Percentiles rank a stretch among this genome's conserved stretches.
Conservation (phyloP, 768 basidiomycete genomes). For the Leccinum broughii region DNA sequence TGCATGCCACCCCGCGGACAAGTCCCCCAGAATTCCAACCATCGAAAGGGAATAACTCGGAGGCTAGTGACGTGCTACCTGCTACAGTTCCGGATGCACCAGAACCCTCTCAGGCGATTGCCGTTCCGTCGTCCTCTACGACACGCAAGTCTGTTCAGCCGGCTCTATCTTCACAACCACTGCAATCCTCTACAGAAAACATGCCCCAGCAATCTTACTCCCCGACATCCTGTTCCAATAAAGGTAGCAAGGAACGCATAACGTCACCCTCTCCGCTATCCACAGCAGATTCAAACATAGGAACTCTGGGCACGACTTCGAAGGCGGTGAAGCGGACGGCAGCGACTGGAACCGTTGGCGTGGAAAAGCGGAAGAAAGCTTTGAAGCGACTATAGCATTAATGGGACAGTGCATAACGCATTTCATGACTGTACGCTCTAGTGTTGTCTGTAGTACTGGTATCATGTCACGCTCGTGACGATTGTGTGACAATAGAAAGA, state of each 20-base stretch:
- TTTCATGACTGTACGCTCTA: constrained; percentile 6
- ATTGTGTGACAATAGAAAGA: constrained; percentile 16
- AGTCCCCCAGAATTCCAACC: constrained; percentile 72
- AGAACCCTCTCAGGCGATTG: constrained; percentile 33
- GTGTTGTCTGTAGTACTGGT: neutral
- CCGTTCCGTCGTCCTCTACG: constrained; percentile 42
- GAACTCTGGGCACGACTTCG: constrained; percentile 38
- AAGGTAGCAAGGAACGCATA: constrained; percentile 56
- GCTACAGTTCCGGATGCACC: constrained; percentile 21
- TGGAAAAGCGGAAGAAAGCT: constrained; percentile 88
- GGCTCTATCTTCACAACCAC: constrained; percentile 39
- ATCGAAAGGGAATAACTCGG: constrained; percentile 34
- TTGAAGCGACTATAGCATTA: constrained; percentile 64
- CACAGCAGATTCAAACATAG: constrained; percentile 70
- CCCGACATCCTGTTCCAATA: constrained; percentile 30
- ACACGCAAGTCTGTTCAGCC: constrained; percentile 45
- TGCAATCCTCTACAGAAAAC: constrained; percentile 39
- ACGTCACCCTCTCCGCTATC: constrained; percentile 68
- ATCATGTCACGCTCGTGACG: constrained; percentile 23
- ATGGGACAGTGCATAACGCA: constrained; percentile 6
- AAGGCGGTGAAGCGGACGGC: constrained; percentile 70
- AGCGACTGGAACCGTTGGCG: constrained; percentile 56
- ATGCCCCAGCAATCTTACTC: constrained; percentile 43
- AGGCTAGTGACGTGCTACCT: constrained; percentile 17
- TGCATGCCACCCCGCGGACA: constrained; percentile 84